Base-by-base conservation (phyloP, 2,329 filamentous ascomycete species). In the Byssothecium circinans region DNA sequence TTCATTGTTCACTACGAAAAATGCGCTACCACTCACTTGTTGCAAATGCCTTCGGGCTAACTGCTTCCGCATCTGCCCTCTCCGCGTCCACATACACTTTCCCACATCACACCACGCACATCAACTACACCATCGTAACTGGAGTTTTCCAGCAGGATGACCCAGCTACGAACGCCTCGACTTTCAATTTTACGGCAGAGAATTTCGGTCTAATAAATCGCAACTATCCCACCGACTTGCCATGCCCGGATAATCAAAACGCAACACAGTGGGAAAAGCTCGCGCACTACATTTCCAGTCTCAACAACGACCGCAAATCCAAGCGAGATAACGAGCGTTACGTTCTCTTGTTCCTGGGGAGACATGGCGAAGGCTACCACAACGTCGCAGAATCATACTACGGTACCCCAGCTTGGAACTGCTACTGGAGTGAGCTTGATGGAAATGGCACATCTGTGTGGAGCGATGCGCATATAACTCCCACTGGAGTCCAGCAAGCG, bases 361-460 rank as follows among this genome's bases (percentile, higher is more conserved):
- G 87, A 32, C 87, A 89, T 61, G 87, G 86, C 18, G 80, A 89
- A 68, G 86, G 86, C 4, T 74, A 74, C 49, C 81, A 85, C 67
- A 86, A 86, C 58, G 81, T 81, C 6, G 85, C 85, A 12, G 83
- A 88, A 68, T 74, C 75, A 22, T 85, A 77, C 64, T 88, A 86
- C 56, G 85, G 85, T 38, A 88, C 84, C 0, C 79, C 82, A 1
- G 82, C 81, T 2, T 88, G 85, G 86, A 85, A 88, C 70, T 79
- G 82, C 66, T 87, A 88, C 73, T 89, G 83, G 83, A 78, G 81
- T 4, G 75, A 81, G 50, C 75, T 78, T 1, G 79, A 86, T 29
- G 85, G 86, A 53, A 86, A 88, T 60, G 78, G 73, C 37, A 87
- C 83, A 2, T 71, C 75, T 1, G 72, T 71, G 22, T 89, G 86